Evolutionary conservation across 2,329 filamentous ascomycete species (phyloP), one percentile per base, ranked within the genome.

Genomic region (Aspergillus neotritici): DNA sequence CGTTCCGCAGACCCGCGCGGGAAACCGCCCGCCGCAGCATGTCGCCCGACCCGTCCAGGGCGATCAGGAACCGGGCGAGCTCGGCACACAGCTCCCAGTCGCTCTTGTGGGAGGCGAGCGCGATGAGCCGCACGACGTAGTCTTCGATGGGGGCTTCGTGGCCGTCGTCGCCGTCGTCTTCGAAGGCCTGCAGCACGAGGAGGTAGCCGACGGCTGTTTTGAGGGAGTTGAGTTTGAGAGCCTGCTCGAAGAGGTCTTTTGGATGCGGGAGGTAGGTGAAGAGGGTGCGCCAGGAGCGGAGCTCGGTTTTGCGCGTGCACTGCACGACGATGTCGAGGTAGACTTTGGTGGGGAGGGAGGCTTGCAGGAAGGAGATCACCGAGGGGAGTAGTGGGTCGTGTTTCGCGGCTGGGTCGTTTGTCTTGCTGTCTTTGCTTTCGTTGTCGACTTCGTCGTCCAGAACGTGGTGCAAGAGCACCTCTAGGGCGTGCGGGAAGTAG

Each of bases 71-170:
- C n/a, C 91, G 77, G 9, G 93, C 90, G 21, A 98, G 75, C 64
- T 98, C 93, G 56, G 89, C 93, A 69, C 93, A 97, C 21, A 98
- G 71, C 55, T 97, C 90, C 89, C 90, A 98, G 60, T 97, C 91
- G 37, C 83, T 82, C 63, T 90, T 88, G 28, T 81, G 76, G 57
- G 90, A 91, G 1, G 91, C 93, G 37, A 86, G 76, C 28, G 80
- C 81, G 44, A 98, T 77, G 16, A 98, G 72, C 10, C 89, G 79
- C 4, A 95, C 85, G 14, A 89, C 83, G 61, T 71, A 70, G 46
- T 69, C 66, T 58, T 72, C 69, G 25, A 68, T 66, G 15, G 60
- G 58, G 21, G 91, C 85, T 37, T 73, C 70, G 41, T 73, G 70
- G 29, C 56, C 62, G 13, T 69, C 63, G 33, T 65, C 61, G 33